Conservation (phyloP, 768 basidiomycete species). For the Mycena galopus region DNA sequence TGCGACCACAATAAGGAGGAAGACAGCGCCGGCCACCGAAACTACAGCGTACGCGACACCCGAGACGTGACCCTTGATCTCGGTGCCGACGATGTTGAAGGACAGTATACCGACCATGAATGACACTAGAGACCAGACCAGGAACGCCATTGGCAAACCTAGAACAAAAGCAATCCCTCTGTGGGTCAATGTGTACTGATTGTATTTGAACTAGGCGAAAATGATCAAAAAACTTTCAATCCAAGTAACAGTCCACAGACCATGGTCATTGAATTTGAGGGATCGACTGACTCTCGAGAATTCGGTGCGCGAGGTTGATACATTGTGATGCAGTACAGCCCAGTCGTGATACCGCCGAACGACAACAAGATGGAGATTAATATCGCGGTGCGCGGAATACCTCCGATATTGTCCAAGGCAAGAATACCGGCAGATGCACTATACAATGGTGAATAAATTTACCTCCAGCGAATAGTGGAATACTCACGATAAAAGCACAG, state of each 20-base stretch:
- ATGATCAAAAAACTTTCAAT: background rate
- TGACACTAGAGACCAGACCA: conserved; percentile 21
- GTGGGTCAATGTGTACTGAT: conserved; percentile 20
- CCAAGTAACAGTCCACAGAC: background rate
- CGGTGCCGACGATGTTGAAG: conserved; percentile 18
- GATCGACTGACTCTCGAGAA: conserved; percentile 1
- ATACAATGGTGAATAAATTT: background rate
- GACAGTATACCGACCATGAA: conserved; percentile 24
- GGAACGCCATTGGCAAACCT: conserved; percentile 23
- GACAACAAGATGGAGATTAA: conserved; percentile 23
- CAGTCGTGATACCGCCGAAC: conserved; percentile 17
- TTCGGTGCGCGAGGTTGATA: conserved; percentile 18
- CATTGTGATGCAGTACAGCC: conserved; percentile 26
- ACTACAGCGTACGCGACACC: conserved; percentile 16
- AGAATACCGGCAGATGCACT: conserved; percentile 27
- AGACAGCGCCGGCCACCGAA: conserved; percentile 7
- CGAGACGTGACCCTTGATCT: background rate
- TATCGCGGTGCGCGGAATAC: conserved; percentile 18
- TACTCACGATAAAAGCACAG: conserved; percentile 12
- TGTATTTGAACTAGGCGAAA: conserved; percentile 8
- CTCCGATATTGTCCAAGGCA: conserved; percentile 13
- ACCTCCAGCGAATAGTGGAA: too few species aligned
- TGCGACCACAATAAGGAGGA: background rate
- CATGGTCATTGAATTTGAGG: background rate
- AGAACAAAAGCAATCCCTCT: conserved; percentile 14